These are phyloP conservation scores for Solanum tarijense DNA, from an alignment of 257 asterid genomes.

Conservation along the genomic window DNA sequence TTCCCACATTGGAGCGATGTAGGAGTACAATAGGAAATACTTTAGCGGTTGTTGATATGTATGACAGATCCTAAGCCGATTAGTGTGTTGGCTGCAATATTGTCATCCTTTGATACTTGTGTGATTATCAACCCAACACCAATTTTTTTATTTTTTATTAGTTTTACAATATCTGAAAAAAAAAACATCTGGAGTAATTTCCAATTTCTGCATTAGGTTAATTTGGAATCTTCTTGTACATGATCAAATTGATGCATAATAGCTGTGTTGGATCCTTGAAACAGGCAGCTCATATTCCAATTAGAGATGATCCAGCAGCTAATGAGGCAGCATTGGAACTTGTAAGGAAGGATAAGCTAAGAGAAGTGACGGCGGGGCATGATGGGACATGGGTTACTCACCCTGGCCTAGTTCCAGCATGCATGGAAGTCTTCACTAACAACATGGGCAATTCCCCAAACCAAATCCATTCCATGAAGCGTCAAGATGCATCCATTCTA, in stretches of 20 bases:
- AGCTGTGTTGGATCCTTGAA: not conserved
- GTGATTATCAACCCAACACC: not conserved
- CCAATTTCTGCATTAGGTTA: not conserved
- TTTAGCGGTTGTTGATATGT: not conserved
- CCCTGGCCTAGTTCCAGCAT: constrained; percentile 73
- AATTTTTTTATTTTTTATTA: not conserved
- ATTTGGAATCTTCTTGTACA: not conserved
- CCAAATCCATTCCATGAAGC: constrained; percentile 53
- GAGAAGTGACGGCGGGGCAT: constrained; percentile 90
- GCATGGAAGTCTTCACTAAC: constrained; percentile 52
- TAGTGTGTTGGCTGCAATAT: not conserved
- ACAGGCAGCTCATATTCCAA: constrained; percentile 98
- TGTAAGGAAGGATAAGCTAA: constrained; percentile 60
- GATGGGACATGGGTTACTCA: constrained; percentile 99
- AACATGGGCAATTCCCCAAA: constrained; percentile 49
- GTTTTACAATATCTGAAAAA: not conserved
- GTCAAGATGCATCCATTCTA: constrained; percentile 47
- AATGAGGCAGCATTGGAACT: constrained; percentile 78
- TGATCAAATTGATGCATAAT: not conserved
- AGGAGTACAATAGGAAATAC: not conserved
- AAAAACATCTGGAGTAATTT: not conserved
- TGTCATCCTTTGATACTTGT: not conserved
- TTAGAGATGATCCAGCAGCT: constrained; percentile 61
- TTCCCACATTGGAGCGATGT: not conserved
- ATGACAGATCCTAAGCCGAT: not conserved